Conservation (phyloP, 805 yeast species). For the Jamesozyma rosinii region DNA sequence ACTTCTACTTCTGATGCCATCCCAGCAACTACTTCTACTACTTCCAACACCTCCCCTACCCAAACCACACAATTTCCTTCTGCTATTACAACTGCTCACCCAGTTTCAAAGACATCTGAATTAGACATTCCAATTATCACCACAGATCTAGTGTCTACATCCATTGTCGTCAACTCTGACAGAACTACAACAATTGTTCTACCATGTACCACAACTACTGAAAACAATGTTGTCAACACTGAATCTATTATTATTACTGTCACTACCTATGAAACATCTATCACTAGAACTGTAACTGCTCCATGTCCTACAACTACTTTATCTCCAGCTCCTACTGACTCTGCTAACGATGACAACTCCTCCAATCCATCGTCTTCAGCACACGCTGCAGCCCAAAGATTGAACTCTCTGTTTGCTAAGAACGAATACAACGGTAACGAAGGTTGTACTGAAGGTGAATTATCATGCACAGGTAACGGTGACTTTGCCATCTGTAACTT, state of each 20-base stretch:
- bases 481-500: slow-evolving; percentile 44
- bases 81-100: background rate
- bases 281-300: slow-evolving; percentile 4
- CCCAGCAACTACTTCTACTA: slow-evolving; percentile 2
- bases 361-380: slow-evolving; percentile 30
- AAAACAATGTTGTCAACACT: background rate
- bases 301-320: slow-evolving; percentile 6
- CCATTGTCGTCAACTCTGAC: background rate
- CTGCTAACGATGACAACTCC: slow-evolving; percentile 4
- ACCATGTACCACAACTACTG: background rate
- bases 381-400: slow-evolving; percentile 34
- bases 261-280: slow-evolving; percentile 7
- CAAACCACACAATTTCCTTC: slow-evolving; percentile 3
- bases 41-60: slow-evolving; percentile 2
- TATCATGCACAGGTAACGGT: slow-evolving; percentile 45
- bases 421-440: slow-evolving; percentile 39
- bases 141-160: slow-evolving; percentile 4
- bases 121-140: background rate
- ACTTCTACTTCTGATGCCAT: slow-evolving; percentile 10
- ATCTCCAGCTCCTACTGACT: slow-evolving; percentile 1
- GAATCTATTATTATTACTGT: slow-evolving; percentile 1
- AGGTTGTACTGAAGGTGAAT: slow-evolving; percentile 40
- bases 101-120: background rate
- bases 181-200: slow-evolving; percentile 3
- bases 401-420: slow-evolving; percentile 36